Percentiles rank a stretch among this genome's conserved stretches.
phyloP scores from a whole-genome alignment of 371 early-diverging fungal genomes.

The Mortierella sp. region DNA sequence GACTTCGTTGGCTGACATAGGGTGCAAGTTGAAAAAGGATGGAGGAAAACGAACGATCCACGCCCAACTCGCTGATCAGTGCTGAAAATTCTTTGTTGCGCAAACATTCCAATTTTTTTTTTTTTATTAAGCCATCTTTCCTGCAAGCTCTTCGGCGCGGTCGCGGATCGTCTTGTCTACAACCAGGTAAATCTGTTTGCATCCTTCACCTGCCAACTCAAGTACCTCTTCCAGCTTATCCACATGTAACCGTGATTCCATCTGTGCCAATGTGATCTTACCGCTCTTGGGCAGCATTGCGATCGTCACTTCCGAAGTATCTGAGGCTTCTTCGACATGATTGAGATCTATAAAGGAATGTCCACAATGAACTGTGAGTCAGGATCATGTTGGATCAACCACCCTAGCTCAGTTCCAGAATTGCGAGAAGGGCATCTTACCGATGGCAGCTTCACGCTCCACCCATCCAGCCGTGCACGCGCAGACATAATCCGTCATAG shows the following conservation, averaged over 20 bases:
- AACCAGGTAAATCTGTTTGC: constrained; percentile 79
- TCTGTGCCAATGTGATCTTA: constrained; percentile 82
- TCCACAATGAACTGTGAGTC: background rate
- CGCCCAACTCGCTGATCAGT: too few species aligned
- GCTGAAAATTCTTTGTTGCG: too few species aligned
- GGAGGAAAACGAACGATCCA: too few species aligned
- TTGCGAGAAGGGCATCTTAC: constrained; percentile 47
- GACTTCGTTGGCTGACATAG: constrained; percentile 5
- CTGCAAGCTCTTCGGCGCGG: constrained; percentile 47
- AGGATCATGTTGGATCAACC: too few species aligned
- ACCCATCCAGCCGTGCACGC: constrained; percentile 95
- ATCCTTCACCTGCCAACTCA: constrained; percentile 84
- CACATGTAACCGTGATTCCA: constrained; percentile 90
- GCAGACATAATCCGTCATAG: constrained; percentile 95
- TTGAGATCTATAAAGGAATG: constrained; percentile 76
- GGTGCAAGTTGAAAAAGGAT: background rate
- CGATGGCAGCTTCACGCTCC: constrained; percentile 83
- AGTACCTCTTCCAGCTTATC: constrained; percentile 85
- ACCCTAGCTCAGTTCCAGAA: too few species aligned
- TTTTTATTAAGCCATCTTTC: constrained; percentile 33
- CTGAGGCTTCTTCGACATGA: constrained; percentile 86
- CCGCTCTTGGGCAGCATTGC: constrained; percentile 87
- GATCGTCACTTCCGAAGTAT: constrained; percentile 90
- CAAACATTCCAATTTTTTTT: constrained; percentile 5
- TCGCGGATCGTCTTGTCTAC: constrained; percentile 83